Conservation (phyloP, 768 basidiomycete genomes). For the Tulasnella sp. region DNA sequence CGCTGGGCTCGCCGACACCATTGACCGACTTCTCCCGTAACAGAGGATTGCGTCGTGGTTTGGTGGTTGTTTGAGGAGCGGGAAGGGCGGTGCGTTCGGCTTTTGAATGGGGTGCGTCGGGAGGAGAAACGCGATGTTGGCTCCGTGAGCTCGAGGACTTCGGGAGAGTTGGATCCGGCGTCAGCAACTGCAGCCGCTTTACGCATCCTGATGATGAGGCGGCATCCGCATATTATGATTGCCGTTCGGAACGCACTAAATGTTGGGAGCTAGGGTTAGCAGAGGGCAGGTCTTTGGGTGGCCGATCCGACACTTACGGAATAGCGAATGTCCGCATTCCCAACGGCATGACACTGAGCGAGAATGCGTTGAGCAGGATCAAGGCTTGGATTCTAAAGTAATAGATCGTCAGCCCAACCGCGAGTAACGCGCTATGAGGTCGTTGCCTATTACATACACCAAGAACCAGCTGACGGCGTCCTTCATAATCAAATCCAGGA, state of each 20-base stretch:
- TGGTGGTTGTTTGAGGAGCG: neutral
- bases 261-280: neutral
- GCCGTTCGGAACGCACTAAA: constrained; percentile 13
- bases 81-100: neutral
- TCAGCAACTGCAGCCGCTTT: constrained; percentile 6
- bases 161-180: neutral
- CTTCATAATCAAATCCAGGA: constrained; percentile 10
- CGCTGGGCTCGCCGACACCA: constrained; percentile 8
- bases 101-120: neutral
- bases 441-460: neutral
- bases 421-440: neutral
- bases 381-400: neutral
- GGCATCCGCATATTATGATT: constrained; percentile 24
- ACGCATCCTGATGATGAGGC: constrained; percentile 9
- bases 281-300: neutral
- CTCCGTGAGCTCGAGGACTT: neutral
- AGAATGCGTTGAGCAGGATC: constrained; percentile 12
- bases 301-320: neutral
- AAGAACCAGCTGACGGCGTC: constrained; percentile 23
- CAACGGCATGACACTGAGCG: neutral
- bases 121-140: neutral
- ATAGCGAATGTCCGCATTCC: constrained; percentile 9
- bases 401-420: neutral
- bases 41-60: neutral
- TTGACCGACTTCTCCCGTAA: neutral